phyloP scores from a whole-genome alignment of 1,139 yeast species.

The Scheffersomyces lignicola region DNA sequence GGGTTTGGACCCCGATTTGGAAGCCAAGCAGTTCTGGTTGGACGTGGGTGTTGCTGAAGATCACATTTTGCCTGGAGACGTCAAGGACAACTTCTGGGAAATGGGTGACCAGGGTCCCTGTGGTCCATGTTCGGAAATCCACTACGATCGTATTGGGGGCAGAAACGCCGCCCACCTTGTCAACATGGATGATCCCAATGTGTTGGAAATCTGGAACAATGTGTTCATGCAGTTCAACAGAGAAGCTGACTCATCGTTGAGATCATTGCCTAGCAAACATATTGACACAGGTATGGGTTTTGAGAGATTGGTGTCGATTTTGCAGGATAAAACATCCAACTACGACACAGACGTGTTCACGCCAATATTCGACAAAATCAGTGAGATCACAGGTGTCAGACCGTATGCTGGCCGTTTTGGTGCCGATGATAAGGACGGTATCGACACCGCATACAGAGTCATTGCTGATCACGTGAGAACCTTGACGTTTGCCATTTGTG shows the following conservation, averaged over 20 bases:
- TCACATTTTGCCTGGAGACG: slow-evolving; percentile 89
- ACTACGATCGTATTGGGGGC: slow-evolving; percentile 96
- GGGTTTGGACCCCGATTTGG: slow-evolving; percentile 92
- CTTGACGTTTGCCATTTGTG: slow-evolving; percentile 90
- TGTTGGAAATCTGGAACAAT: slow-evolving; percentile 94
- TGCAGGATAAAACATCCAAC: slow-evolving; percentile 87
- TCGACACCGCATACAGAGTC: slow-evolving; percentile 97
- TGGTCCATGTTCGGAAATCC: slow-evolving; percentile 98
- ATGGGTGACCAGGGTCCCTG: slow-evolving; percentile 99
- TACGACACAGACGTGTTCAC: slow-evolving; percentile 96
- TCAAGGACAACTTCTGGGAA: slow-evolving; percentile 97
- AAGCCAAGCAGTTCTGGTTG: slow-evolving; percentile 86
- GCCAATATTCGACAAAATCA: slow-evolving; percentile 81
- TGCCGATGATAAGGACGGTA: slow-evolving; percentile 85
- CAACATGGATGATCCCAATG: slow-evolving; percentile 96
- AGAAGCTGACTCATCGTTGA: slow-evolving; percentile 82
- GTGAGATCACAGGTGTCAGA: slow-evolving; percentile 90
- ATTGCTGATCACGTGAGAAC: slow-evolving; percentile 98
- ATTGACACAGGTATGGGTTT: slow-evolving; percentile 99
- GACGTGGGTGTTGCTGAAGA: slow-evolving; percentile 86
- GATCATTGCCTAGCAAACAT: slow-evolving; percentile 87
- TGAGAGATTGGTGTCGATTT: slow-evolving; percentile 91
- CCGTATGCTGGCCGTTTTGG: slow-evolving; percentile 93
- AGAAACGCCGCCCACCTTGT: slow-evolving; percentile 90
- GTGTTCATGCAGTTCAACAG: slow-evolving; percentile 96